Percentiles rank a stretch among this genome's conserved stretches.
Conservation (phyloP, 768 basidiomycete genomes). For the Amanita fuliginea region DNA sequence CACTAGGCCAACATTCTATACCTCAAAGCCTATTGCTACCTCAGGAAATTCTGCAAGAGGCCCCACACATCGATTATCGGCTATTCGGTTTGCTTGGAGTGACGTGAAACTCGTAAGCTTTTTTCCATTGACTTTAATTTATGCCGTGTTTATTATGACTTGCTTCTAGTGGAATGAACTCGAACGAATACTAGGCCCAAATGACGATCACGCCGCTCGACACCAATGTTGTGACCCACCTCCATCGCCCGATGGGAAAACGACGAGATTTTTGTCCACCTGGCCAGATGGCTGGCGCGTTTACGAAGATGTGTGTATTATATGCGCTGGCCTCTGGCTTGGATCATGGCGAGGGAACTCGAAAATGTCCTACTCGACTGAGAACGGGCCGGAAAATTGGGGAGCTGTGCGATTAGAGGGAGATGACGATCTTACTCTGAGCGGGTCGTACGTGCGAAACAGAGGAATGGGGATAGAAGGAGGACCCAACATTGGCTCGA, state of each 20-base stretch:
- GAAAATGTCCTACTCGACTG: constrained; percentile 35
- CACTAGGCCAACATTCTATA: constrained; percentile 55
- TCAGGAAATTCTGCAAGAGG: constrained; percentile 18
- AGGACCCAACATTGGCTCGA: constrained; percentile 25
- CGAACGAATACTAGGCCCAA: constrained; percentile 54
- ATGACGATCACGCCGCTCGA: constrained; percentile 23
- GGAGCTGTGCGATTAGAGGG: constrained; percentile 52
- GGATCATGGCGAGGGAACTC: constrained; percentile 52
- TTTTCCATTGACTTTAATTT: neutral
- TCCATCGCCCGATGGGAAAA: constrained; percentile 19
- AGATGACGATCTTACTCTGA: constrained; percentile 46
- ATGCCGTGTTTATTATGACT: neutral
- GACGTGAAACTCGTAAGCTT: constrained; percentile 58
- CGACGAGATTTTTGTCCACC: constrained; percentile 26
- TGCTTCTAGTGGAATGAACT: constrained; percentile 64
- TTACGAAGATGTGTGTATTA: constrained; percentile 77
- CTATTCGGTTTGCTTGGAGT: constrained; percentile 73
- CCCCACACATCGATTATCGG: constrained; percentile 45
- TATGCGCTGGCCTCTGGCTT: constrained; percentile 78
- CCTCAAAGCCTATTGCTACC: constrained; percentile 37
- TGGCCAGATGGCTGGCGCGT: constrained; percentile 75
- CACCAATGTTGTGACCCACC: constrained; percentile 27
- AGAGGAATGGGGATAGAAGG: constrained; percentile 69
- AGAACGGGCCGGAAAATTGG: constrained; percentile 39
- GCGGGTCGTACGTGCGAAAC: constrained; percentile 33